These are phyloP conservation scores for Kluyveromyces sp. DNA, from an alignment of 1,139 yeast genomes.

Conservation along the genomic window DNA sequence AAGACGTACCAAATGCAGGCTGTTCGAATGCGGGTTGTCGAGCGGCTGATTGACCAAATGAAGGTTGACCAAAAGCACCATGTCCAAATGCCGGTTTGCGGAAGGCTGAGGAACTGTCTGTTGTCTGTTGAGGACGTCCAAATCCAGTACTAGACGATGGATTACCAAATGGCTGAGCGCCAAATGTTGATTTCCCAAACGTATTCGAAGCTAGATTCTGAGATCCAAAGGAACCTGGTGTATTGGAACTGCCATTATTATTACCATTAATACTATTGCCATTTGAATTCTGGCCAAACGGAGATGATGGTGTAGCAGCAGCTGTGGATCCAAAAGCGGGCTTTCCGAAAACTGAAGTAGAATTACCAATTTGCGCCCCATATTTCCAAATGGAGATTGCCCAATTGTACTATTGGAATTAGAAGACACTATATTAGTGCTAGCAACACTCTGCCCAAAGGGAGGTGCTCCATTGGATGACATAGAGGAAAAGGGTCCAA, in stretches of 20 bases:
- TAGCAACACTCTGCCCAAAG: neutral
- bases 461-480: neutral
- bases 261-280: neutral
- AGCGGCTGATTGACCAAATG: slow-evolving; percentile 8
- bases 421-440: neutral
- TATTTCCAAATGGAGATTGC: slow-evolving; percentile 10
- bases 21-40: slow-evolving; percentile 4
- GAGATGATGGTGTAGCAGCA: slow-evolving; percentile 4
- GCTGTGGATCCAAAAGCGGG: slow-evolving; percentile 20
- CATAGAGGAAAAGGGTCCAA: neutral
- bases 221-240: slow-evolving; percentile 3
- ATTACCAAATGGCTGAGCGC: slow-evolving; percentile 17
- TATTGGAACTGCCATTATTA: neutral
- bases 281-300: neutral
- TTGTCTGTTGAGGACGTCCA: slow-evolving; percentile 1
- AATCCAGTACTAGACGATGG: slow-evolving; percentile 6
- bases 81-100: slow-evolving; percentile 11
- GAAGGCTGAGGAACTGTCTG: slow-evolving; percentile 6
- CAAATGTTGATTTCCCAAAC: slow-evolving; percentile 23
- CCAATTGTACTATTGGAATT: neutral
- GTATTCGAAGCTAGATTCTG: slow-evolving; percentile 16
- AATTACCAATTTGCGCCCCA: slow-evolving; percentile 2
- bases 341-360: slow-evolving; percentile 16
- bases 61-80: slow-evolving; percentile 8
- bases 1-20: slow-evolving; percentile 12